Evolutionary conservation across 352 stramenopile genomes (phyloP), one percentile per base, ranked within the genome.

Genomic region (Thalassiosira mediterranea): DNA sequence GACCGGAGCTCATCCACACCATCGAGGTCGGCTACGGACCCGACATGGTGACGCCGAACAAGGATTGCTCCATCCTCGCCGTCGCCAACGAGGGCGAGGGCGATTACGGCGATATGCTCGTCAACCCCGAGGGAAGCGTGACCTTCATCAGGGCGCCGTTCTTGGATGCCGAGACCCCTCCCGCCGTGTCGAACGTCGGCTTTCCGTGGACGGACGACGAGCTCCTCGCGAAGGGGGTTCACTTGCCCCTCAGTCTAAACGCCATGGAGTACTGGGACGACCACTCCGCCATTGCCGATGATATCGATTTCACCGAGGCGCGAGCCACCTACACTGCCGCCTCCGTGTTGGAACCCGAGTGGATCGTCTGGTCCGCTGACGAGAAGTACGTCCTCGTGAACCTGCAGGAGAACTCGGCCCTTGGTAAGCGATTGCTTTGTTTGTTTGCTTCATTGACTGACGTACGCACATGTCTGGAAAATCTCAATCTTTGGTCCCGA

Each of bases 381-480:
- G 72, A 72, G 13, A 52, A 54, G 25, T 58, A 81, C 58, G 52
- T 88, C 34, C 74, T 78, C 63, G 66, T 86, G 10, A 86, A 74
- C 51, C 62, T 88, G 40, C 80, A 88, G 62, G 65, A 86, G 28
- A 88, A 88, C 47, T 72, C 70, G 57, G 80, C 76, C 42, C 32
- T 88, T 21, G 66, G n/a, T n/a, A n/a, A n/a, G n/a, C n/a, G n/a
- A n/a, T n/a, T n/a, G n/a, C n/a, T n/a, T n/a, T n/a, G n/a, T n/a
- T n/a, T n/a, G n/a, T n/a, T n/a, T n/a, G n/a, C n/a, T n/a, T n/a
- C n/a, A n/a, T n/a, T n/a, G n/a, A n/a, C n/a, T n/a, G n/a, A n/a
- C n/a, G n/a, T n/a, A n/a, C n/a, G n/a, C n/a, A n/a, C n/a, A n/a
- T n/a, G n/a, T n/a, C n/a, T n/a, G n/a, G n/a, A n/a, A n/a, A n/a